Evolutionary conservation across 2,329 filamentous ascomycete species (phyloP), one percentile per base, ranked within the genome.

Genomic region (Calonectria henricotiae): DNA sequence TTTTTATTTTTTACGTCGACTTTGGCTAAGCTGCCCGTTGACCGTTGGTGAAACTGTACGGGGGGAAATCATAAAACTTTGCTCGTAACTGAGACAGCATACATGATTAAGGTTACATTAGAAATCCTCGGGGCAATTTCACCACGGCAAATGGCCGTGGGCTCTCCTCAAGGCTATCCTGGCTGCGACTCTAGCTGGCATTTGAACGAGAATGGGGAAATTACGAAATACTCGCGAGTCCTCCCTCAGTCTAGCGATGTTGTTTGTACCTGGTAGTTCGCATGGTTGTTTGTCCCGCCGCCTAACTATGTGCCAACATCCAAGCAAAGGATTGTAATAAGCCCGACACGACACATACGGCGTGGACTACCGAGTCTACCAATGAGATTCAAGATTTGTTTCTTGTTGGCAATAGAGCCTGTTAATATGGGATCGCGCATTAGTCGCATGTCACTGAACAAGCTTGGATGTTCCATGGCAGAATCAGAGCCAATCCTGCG

Each of bases 361-460:
- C 23, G 32, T 23, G 20, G 13, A 27, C 51, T 25, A 20, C 30
- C 32, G 32, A 39, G 20, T 23, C 17, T 37, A 58, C 35, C 51
- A 58, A 58, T 39, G n/a, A 32, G 51, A 27, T 58, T 13, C 20
- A 27, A 23, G 39, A 44, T 32, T 1, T 20, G 8, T 12, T 15
- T n/a, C 1, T 12, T 30, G n/a, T 32, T 61, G 23, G 55, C 20
- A 12, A 20, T 44, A 30, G 25, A 23, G 8, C 6, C 39, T 43
- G 39, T 61, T 41, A 61, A 41, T 23, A 61, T 43, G 23, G 55
- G 39, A 61, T 61, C 39, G 15, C 55, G 39, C 55, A 61, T 61
- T 41, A 61, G 39, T 41, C 17, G 37, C 55, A 44, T 43, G 39
- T 61, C 55, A 61, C 55, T 61, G 43, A 37, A 61, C 39, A 30